Conservation (phyloP, 306 rosid species). For the Carpinus fangiana region DNA sequence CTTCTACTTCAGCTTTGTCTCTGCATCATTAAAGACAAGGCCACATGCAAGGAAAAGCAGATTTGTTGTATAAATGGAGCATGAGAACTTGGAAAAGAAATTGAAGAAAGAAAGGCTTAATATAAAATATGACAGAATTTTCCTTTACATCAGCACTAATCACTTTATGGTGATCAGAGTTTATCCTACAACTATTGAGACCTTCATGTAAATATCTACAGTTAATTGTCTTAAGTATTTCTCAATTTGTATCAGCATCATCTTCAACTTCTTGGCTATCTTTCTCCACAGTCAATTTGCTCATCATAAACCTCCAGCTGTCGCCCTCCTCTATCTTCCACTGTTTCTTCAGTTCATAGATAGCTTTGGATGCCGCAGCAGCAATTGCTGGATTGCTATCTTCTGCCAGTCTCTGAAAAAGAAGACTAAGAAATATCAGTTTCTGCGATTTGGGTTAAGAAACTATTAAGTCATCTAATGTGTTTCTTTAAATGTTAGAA, state of each 20-base stretch:
- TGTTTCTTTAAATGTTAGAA: constrained; percentile 4
- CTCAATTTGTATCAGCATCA: constrained; percentile 37
- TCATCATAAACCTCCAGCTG: constrained; percentile 85
- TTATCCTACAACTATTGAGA: constrained; percentile 47
- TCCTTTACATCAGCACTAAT: constrained; percentile 22
- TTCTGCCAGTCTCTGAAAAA: constrained; percentile 82
- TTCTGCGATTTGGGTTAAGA: constrained; percentile 1
- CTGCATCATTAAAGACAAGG: no score
- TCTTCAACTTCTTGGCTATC: constrained; percentile 41
- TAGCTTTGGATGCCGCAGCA: constrained; percentile 80
- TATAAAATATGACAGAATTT: constrained; percentile 15
- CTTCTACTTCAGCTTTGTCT: no score
- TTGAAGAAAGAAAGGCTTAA: not conserved
- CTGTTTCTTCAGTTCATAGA: constrained; percentile 87
- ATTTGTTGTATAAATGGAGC: not conserved
- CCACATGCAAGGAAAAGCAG: not conserved
- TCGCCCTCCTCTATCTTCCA: constrained; percentile 97
- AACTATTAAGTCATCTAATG: not conserved
- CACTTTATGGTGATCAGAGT: constrained; percentile 37
- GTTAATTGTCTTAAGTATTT: constrained; percentile 28
- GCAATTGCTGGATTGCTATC: constrained; percentile 85
- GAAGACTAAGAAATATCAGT: constrained; percentile 22
- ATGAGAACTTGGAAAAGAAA: not conserved
- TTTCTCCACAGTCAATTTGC: constrained; percentile 42
- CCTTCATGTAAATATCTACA: constrained; percentile 36